phyloP scores from a whole-genome alignment of 1,284 basidiomycete species.

The Irpex sp. region DNA sequence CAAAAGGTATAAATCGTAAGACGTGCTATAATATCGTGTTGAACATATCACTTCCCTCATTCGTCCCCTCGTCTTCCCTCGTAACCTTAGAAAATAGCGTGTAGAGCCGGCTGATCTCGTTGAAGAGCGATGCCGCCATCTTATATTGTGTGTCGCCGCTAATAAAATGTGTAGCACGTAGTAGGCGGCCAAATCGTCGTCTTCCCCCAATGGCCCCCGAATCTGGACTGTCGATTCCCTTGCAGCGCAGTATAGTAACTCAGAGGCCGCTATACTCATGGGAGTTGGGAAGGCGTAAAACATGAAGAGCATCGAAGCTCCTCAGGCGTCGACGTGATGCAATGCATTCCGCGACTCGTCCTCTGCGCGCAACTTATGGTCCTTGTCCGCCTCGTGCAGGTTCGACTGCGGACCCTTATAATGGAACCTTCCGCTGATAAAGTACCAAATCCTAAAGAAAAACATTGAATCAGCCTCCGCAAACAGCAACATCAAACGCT shows the following conservation, averaged over 20 bases:
- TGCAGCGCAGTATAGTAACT: too few relatives aligned
- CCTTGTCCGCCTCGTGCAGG: background rate
- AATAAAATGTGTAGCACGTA: too few relatives aligned
- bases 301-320: background rate
- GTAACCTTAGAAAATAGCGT: background rate
- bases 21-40: background rate
- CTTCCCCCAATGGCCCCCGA: too few relatives aligned
- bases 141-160: too few relatives aligned
- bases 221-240: too few relatives aligned
- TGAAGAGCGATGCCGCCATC: background rate
- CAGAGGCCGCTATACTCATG: too few relatives aligned
- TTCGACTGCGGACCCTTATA: constrained; percentile 21
- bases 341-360: background rate
- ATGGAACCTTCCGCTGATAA: constrained; percentile 17
- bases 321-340: background rate
- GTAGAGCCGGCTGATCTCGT: background rate
- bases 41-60: background rate
- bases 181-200: too few relatives aligned
- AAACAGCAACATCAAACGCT: background rate
- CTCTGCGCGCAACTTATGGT: background rate
- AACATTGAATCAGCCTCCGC: background rate
- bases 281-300: background rate
- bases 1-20: background rate
- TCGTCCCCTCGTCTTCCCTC: background rate
- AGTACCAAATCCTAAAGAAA: constrained; percentile 21